Conservation (phyloP, 2,329 filamentous ascomycete species). For the Fusarium miscanthi region DNA sequence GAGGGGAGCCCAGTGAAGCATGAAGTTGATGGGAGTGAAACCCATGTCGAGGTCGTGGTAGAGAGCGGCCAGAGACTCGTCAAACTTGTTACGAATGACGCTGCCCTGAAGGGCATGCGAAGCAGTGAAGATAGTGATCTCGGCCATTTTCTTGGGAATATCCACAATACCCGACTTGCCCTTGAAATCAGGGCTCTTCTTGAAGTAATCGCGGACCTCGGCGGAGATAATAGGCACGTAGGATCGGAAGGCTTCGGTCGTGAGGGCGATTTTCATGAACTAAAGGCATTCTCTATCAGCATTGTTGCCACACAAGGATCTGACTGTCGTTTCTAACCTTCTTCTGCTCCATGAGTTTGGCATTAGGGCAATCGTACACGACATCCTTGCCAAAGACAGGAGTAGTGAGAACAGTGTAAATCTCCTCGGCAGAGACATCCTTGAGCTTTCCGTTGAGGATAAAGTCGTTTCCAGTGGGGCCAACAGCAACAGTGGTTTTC, state of each 20-base stretch:
- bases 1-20: constrained; percentile 87
- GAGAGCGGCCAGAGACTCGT: constrained; percentile 81
- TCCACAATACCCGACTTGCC: constrained; percentile 75
- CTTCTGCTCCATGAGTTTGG: constrained; percentile 96
- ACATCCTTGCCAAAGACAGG: constrained; percentile 85
- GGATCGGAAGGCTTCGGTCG: constrained; percentile 75
- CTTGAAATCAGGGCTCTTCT: constrained; percentile 74
- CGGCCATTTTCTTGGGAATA: constrained; percentile 80
- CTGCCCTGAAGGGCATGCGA: constrained; percentile 87
- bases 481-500: constrained; percentile 88
- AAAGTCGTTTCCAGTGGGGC: constrained; percentile 87
- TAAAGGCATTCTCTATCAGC: constrained; percentile 44
- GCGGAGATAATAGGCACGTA: constrained; percentile 83
- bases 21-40: constrained; percentile 90
- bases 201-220: constrained; percentile 80
- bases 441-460: constrained; percentile 91
- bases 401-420: constrained; percentile 81
- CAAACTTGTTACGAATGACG: constrained; percentile 83
- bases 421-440: constrained; percentile 90
- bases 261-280: constrained; percentile 87
- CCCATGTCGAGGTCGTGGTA: constrained; percentile 94
- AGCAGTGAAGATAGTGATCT: constrained; percentile 91
- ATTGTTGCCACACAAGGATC: neutral
- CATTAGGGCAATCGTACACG: constrained; percentile 90
- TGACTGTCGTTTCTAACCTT: constrained; percentile 67